A percentile compares a stretch with the other conserved stretches of the same genome.
Evolutionary conservation across 768 basidiomycete species (phyloP).

Genomic region (Sporobolomyces phaffii): DNA sequence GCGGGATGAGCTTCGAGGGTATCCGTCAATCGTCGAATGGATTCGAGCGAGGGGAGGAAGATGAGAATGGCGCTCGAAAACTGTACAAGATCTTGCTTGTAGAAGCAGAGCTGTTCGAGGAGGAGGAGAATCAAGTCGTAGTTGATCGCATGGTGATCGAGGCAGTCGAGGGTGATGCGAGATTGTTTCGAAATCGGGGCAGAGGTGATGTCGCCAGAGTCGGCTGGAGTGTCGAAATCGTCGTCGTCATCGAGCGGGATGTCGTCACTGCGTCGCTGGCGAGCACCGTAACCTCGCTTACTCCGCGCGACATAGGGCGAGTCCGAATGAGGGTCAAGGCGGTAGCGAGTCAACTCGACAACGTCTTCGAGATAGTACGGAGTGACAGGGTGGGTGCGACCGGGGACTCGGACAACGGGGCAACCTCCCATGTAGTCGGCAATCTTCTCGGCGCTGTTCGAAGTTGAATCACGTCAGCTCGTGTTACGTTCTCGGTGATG

Average conservation of each 20-base stretch:
- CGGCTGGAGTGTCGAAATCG: slow-evolving; percentile 22
- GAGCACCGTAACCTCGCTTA: slow-evolving; percentile 33
- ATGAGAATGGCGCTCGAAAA: slow-evolving; percentile 78
- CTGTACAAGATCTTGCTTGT: slow-evolving; percentile 41
- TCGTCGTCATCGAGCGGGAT: slow-evolving; percentile 57
- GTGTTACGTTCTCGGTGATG: neutral
- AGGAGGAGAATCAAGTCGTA: slow-evolving; percentile 82
- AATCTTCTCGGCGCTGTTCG: slow-evolving; percentile 63
- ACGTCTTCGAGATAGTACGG: slow-evolving; percentile 83
- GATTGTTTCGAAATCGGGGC: slow-evolving; percentile 56
- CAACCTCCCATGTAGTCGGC: slow-evolving; percentile 76
- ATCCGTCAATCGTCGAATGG: slow-evolving; percentile 84
- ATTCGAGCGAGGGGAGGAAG: slow-evolving; percentile 90
- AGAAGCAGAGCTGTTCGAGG: slow-evolving; percentile 75
- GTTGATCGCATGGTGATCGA: slow-evolving; percentile 82
- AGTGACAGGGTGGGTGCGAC: slow-evolving; percentile 88
- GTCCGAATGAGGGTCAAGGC: slow-evolving; percentile 38
- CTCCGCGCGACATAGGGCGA: slow-evolving; percentile 59
- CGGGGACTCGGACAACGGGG: slow-evolving; percentile 79
- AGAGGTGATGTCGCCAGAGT: slow-evolving; percentile 23
- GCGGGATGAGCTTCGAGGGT: slow-evolving; percentile 64
- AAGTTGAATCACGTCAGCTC: neutral
- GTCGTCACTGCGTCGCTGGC: slow-evolving; percentile 50
- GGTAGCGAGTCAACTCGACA: slow-evolving; percentile 59
- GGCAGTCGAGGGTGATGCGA: slow-evolving; percentile 67